Evolutionary conservation across 2,329 filamentous ascomycete species (phyloP), one percentile per base, ranked within the genome.

Genomic region (Penicillium sp.): DNA sequence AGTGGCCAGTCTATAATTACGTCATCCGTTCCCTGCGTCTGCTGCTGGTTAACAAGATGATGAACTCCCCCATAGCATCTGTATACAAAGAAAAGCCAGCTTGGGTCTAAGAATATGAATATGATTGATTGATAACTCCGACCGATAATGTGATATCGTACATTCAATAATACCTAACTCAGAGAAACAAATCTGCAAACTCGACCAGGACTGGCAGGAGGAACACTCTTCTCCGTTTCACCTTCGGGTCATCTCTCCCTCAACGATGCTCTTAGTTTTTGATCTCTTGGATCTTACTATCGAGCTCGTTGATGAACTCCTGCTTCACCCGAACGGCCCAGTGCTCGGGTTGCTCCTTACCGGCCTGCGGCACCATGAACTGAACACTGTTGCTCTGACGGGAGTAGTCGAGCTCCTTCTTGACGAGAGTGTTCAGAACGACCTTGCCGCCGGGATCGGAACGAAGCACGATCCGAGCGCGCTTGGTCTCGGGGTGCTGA

Each of bases 371-470:
- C 12, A 78, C 71, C n/a, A 75, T 57, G 48, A 79, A 75, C 35
- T 74, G 69, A 15, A 79, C 73, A 17, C 58, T 90, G 49, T 73
- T 81, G 5, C 67, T 68, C 31, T 83, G 81, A 6, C 82, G 78
- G 68, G 84, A 84, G 78, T 92, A 93, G 5, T 81, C 80, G 54
- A 87, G 76, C n/a, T 82, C 79, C 1, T 85, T 78, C 37, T 91
- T 75, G 51, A 93, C 75, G 20, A 81, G 75, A 66, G 88, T 85
- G 77, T 96, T 96, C 69, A 96, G 78, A 3, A 89, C 84, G 49
- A 94, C 81, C 41, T 89, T 85, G 15, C 91, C 91, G 63, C 87
- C 84, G 0, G 90, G 90, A 64, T 92, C 89, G n/a, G 86, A 86
- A 52, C 91, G 86, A 62, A 93, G 78, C 20, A 96, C 77, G 48